Evolutionary conservation across 257 asterid genomes (phyloP), one percentile per base, ranked within the genome.

Genomic region (Nicotiana undulata): DNA sequence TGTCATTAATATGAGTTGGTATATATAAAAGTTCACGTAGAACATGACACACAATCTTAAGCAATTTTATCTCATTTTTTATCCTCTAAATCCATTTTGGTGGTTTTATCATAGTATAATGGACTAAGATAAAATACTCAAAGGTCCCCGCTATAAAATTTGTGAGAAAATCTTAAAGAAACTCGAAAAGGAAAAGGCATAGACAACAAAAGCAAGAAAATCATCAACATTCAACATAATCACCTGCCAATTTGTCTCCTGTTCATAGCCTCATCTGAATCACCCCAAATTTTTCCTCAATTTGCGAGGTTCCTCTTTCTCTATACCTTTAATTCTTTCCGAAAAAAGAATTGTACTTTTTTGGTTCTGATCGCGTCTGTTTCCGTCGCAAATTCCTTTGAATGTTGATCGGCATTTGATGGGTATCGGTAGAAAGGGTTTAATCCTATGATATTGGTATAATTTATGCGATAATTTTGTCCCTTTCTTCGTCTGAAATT

Each of bases 161-260:
- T 46, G 32, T 17, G 17, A 31, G 3, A 37, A 7, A 7, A 31
- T 12, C 26, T 31, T 16, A 65, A 46, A 70, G 13, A 0, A 46
- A 22, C 37, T 46, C 9, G 16, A 66, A 53, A 81, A 75, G 49
- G 70, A 34, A 56, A 77, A 84, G 76, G 77, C 6, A 7, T 24
- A 80, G 34, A 29, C 61, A 44, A 44, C 28, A 40, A 78, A 32
- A 75, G 66, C 76, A 64, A 63, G 72, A 79, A 44, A 79, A 51
- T 85, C 86, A 49, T 80, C 80, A 20, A 74, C 86, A 13, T 63
- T 49, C 26, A 15, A 49, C 24, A 49, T 59, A 20, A 20, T 59
- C 22, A 59, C 64, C 64, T 59, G 61, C 52, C 40, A 6, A 37
- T 13, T 28, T 63, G 46, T 44, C 53, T 31, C 76, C 46, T 40